Percentiles rank a stretch among this genome's conserved stretches.
These are phyloP conservation scores for Lagenidium sp. DNA, from an alignment of 352 stramenopile species.

Conservation along the genomic window DNA sequence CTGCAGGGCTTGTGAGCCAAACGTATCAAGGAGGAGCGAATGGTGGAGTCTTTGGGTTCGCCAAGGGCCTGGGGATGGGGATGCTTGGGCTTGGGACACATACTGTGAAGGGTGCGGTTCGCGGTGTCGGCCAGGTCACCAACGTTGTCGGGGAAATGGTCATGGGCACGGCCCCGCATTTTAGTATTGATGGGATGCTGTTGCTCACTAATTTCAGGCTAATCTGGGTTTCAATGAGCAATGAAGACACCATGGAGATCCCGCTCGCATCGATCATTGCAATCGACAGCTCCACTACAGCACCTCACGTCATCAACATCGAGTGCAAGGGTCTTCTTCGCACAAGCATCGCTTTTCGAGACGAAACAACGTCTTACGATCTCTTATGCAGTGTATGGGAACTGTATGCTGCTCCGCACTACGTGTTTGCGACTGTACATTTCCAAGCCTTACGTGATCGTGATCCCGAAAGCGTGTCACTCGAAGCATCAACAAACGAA, in stretches of 20 bases:
- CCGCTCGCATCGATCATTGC: constrained; percentile 65
- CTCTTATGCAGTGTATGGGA: constrained; percentile 71
- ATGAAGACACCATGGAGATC: constrained; percentile 76
- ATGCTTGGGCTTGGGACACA: constrained; percentile 81
- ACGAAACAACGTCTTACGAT: constrained; percentile 68
- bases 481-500: constrained; percentile 29
- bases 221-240: constrained; percentile 77
- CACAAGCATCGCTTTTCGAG: constrained; percentile 75
- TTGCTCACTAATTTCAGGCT: constrained; percentile 81
- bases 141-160: constrained; percentile 85
- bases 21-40: constrained; percentile 80
- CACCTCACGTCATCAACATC: constrained; percentile 75
- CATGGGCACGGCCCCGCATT: constrained; percentile 72
- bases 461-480: too few relatives aligned
- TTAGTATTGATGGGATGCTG: constrained; percentile 79
- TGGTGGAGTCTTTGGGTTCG: constrained; percentile 82
- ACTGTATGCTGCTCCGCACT: constrained; percentile 49
- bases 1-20: constrained; percentile 73
- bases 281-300: constrained; percentile 74
- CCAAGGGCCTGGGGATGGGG: constrained; percentile 79
- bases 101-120: constrained; percentile 80
- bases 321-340: constrained; percentile 78
- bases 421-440: constrained; percentile 72
- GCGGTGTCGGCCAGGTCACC: constrained; percentile 78
- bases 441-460: constrained; percentile 57